Base-by-base conservation (phyloP, 805 yeast species). In the Candida tammaniensis region DNA sequence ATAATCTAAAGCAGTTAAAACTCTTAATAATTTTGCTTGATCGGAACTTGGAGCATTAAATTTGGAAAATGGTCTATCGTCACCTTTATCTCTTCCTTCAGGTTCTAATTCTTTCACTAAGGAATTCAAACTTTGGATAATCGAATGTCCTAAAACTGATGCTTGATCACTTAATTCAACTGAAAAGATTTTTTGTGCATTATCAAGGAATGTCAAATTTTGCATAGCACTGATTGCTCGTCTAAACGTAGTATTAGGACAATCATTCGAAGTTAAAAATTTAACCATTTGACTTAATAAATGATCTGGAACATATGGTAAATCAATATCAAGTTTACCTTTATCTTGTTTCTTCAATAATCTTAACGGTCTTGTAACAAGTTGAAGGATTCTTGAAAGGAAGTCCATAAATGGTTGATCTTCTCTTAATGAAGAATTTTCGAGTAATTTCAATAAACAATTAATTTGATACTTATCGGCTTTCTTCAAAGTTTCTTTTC, bases 1-100 rank as follows among this genome's bases (percentile, higher is more conserved):
- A 47, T 82, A 86, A 49, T 89, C 96, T 38, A 89, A 69, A 0
- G 96, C 95, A 1, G 97, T 88, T 40, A 89, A 66, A 2, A 87
- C 80, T 33, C 96, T 72, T 35, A 91, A 64, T n/a, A 93, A 59
- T 49, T 87, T 88, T 6, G 96, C 85, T 54, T 93, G 98, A 41
- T 84, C 88, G 0, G 96, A 84, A 26, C 84, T 78, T 1, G 88
- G 76, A 0, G 86, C 75, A 2, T 93, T 84, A 51, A 89, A 86
- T 46, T 76, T 77, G 17, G 75, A 61, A 40, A 88, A 67, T 3
- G 78, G 61, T 17, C 73, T 76, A 30, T 72, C 75, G 17, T 74
- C 66, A 4, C 66, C 44, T 1, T 32, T 68, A 33, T 52, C 49
- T 13, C 55, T 39, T n/a, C n/a, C n/a, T n/a, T n/a, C n/a, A n/a